A percentile compares a stretch with the other conserved stretches of the same genome.
phyloP scores from a whole-genome alignment of 495 filamentous ascomycete genomes.

The Neurospora tetrasperma region DNA sequence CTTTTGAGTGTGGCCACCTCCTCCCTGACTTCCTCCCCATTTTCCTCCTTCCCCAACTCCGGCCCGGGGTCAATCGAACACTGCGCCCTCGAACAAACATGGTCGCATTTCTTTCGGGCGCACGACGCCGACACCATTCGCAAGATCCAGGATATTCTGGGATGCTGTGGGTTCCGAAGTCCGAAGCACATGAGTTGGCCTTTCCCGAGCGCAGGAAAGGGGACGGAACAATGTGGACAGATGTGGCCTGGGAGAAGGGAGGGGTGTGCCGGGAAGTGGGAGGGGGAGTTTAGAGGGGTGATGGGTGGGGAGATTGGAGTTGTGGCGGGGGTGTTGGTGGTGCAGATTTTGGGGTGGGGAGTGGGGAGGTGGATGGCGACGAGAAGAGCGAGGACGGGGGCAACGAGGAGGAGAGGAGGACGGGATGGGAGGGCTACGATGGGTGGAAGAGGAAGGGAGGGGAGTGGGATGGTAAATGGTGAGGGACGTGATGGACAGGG shows the following conservation, averaged over 20 bases:
- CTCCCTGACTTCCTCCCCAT: slow-evolving; percentile 39
- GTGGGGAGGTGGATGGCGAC: neutral
- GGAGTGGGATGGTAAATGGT: neutral
- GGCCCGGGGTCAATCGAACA: neutral
- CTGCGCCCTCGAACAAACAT: slow-evolving; percentile 37
- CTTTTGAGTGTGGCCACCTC: slow-evolving; percentile 44
- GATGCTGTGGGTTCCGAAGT: slow-evolving; percentile 54
- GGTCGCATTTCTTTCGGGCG: slow-evolving; percentile 38
- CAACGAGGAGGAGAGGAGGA: neutral
- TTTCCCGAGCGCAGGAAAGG: slow-evolving; percentile 24
- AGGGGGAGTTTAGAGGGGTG: slow-evolving; percentile 2
- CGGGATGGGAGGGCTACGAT: neutral
- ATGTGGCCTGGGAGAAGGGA: slow-evolving; percentile 3
- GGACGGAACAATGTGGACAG: neutral
- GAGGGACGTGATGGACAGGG: neutral
- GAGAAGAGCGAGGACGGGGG: neutral
- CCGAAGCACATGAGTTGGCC: slow-evolving; percentile 49
- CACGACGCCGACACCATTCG: slow-evolving; percentile 44
- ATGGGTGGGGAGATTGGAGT: slow-evolving; percentile 8
- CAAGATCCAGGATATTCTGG: slow-evolving; percentile 51
- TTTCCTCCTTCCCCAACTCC: neutral
- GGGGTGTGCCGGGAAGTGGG: slow-evolving; percentile 7
- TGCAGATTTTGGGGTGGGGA: slow-evolving; percentile 9
- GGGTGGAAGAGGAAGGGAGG: neutral
- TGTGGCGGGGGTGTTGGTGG: slow-evolving; percentile 1